Percentiles rank a stretch among this genome's conserved stretches.
These are phyloP conservation scores for Solanum chacoense DNA, from an alignment of 305 asterid genomes.

Conservation along the genomic window DNA sequence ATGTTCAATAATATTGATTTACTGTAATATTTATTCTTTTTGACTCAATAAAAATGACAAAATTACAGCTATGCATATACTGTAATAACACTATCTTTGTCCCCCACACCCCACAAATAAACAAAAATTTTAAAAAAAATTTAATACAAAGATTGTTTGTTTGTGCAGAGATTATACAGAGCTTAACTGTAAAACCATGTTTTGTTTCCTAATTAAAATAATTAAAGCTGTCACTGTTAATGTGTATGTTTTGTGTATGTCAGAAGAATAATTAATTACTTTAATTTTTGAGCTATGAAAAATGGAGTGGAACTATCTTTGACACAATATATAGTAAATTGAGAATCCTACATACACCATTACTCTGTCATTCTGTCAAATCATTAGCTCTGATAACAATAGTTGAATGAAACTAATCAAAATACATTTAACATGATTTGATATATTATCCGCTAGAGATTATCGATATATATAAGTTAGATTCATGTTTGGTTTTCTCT, in stretches of 20 bases:
- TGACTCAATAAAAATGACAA: background rate
- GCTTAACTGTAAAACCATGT: conserved; percentile 4
- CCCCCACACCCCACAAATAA: background rate
- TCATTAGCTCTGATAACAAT: background rate
- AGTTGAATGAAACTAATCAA: no score
- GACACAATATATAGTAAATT: background rate
- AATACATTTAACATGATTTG: no score
- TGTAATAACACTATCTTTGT: background rate
- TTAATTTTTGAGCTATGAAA: background rate
- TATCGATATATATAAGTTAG: background rate
- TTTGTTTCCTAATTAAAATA: conserved; percentile 4
- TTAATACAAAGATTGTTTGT: background rate
- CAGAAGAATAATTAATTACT: background rate
- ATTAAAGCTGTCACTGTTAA: background rate
- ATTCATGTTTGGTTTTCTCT: background rate
- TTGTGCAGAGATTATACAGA: background rate
- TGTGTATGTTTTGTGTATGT: background rate
- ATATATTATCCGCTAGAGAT: background rate
- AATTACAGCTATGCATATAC: background rate
- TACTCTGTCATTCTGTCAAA: no score
- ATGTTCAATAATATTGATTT: background rate
- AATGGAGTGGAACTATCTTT: background rate
- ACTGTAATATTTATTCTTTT: background rate
- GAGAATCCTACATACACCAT: no score
- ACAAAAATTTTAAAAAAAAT: background rate